Percentiles rank a stretch among this genome's conserved stretches.
phyloP scores from a whole-genome alignment of 495 filamentous ascomycete genomes.

The Neurospora sublineolata region DNA sequence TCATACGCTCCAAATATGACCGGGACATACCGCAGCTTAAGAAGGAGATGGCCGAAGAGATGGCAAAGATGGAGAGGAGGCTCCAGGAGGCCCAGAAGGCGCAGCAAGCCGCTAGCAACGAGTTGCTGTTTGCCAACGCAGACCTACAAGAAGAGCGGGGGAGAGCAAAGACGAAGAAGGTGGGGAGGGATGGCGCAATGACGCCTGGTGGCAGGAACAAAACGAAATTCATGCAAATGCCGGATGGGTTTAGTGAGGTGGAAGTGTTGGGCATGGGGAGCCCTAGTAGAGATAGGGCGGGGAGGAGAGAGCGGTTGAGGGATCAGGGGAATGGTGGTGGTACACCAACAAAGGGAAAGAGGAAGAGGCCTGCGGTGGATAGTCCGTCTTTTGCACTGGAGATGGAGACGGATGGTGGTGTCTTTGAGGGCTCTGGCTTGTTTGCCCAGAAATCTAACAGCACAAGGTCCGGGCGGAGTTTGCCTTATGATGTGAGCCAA shows the following conservation, averaged over 20 bases:
- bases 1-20: constrained; percentile 42
- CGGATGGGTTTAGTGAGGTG: constrained; percentile 44
- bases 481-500: constrained; percentile 27
- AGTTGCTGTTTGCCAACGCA: constrained; percentile 41
- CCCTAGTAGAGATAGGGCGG: constrained; percentile 28
- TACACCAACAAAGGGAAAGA: constrained; percentile 38
- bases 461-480: neutral
- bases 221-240: constrained; percentile 21
- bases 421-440: neutral
- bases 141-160: constrained; percentile 39
- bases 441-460: neutral
- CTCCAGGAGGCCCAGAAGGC: constrained; percentile 35
- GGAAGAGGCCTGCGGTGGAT: constrained; percentile 39
- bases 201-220: constrained; percentile 39
- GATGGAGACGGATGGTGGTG: constrained; percentile 17
- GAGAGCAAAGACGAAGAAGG: constrained; percentile 25
- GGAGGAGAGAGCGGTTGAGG: constrained; percentile 15
- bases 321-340: constrained; percentile 9
- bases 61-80: constrained; percentile 33
- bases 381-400: constrained; percentile 40
- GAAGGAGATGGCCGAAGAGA: constrained; percentile 33
- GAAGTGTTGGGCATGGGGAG: constrained; percentile 29
- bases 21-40: constrained; percentile 33
- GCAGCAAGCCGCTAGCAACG: constrained; percentile 33
- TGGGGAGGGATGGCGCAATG: constrained; percentile 18